Conservation (phyloP, 2,329 filamentous ascomycete genomes). For the Ceratocystis cacaofunesta region DNA sequence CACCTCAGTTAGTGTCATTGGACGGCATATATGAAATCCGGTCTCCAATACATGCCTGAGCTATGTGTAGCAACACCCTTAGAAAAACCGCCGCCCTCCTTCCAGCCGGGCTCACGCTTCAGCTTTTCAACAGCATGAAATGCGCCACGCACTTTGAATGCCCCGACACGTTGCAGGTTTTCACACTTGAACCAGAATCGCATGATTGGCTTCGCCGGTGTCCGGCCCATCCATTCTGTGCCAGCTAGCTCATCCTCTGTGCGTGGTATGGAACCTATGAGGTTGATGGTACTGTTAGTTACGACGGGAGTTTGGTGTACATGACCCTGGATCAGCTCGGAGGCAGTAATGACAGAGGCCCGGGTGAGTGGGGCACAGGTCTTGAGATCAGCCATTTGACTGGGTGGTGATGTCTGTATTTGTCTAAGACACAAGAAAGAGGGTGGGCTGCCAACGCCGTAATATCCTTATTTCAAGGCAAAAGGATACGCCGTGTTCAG, state of each 20-base stretch:
- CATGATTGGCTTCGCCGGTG: conserved; percentile 51
- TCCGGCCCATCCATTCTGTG: conserved; percentile 41
- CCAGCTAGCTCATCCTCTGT: conserved; percentile 35
- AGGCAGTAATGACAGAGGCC: conserved; percentile 54
- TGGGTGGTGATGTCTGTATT: not conserved
- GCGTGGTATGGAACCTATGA: conserved; percentile 59
- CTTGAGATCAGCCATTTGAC: conserved; percentile 37
- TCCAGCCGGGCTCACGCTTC: conserved; percentile 44
- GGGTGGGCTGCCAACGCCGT: too few relatives aligned
- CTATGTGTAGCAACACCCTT: conserved; percentile 81
- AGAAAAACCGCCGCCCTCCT: conserved; percentile 41
- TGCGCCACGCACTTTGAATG: conserved; percentile 83
- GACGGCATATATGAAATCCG: not conserved
- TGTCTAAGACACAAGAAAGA: not conserved
- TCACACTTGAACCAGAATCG: conserved; percentile 90
- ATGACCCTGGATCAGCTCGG: conserved; percentile 55
- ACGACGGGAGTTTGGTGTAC: conserved; percentile 75
- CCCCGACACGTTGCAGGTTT: conserved; percentile 78
- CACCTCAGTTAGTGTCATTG: not conserved
- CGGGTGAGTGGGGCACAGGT: conserved; percentile 53
- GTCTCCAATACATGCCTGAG: conserved; percentile 43
- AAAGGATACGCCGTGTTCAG: not conserved
- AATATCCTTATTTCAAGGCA: not conserved
- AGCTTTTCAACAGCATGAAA: conserved; percentile 70
- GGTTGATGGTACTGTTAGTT: conserved; percentile 60